Evolutionary conservation across 768 basidiomycete species (phyloP), one percentile per base, ranked within the genome.

Genomic region (Hydnum rufescens): DNA sequence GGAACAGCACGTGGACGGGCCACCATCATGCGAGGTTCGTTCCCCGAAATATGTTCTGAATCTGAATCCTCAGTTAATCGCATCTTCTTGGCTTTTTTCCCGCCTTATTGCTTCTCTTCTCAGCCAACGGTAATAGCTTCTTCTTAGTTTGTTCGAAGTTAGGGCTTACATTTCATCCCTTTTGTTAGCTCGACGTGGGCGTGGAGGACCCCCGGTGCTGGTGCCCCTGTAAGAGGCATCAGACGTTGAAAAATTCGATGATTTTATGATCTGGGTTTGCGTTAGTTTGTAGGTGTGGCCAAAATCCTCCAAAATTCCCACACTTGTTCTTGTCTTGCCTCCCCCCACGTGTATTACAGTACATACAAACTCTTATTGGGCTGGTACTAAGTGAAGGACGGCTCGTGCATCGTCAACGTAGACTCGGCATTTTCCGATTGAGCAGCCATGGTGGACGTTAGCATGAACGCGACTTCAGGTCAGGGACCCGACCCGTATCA

Each of bases 1-100:
- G 95, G 95, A 61, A 95, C 93, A 62, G 93, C 93, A 47, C 81
- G 93, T 76, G 93, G 93, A 67, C 81, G 93, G 67, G 93, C 93
- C 42, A 97, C 93, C 13, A 96, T 96, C 60, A 90, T 95, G 84
- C 74, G 93, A 67, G 93, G 89, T 95, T 13, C 13, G 44, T 13
- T 16, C 8, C 44, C 36, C n/a, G n/a, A n/a, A n/a, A 47, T 47
- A 59, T 59, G 85, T 68, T 46, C 63, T 51, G 36, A 28, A 34
- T 32, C 51, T 28, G 16, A 30, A 18, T 32, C 5, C n/a, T 6
- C 3, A 22, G 13, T 39, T 16, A 53, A 8, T 36, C 8, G 18
- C 25, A 22, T 43, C 49, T 42, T 53, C 57, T 42, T 48, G 52
- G 47, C 43, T 36, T 4, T 60, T 55, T 43, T 43, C 22, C 8